A percentile compares a stretch with the other conserved stretches of the same genome.
phyloP scores from a whole-genome alignment of 768 basidiomycete genomes.

The Myochromella boudieri region DNA sequence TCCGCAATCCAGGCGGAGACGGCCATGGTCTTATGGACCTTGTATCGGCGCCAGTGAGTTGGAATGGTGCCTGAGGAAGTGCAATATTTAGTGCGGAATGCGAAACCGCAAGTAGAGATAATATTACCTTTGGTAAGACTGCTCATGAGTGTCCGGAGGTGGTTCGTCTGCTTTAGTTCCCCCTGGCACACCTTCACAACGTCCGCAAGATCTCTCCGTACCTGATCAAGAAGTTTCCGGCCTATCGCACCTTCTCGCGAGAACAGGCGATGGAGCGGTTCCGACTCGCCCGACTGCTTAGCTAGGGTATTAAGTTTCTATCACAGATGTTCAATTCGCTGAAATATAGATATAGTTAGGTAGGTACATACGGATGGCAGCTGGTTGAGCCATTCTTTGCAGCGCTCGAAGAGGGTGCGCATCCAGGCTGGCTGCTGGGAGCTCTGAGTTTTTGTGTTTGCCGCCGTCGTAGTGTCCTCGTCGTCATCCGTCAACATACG shows the following conservation, averaged over 20 bases:
- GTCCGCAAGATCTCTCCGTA: constrained; percentile 78
- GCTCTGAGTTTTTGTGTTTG: constrained; percentile 61
- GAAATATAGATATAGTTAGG: constrained; percentile 11
- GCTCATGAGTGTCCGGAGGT: constrained; percentile 89
- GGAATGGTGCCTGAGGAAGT: constrained; percentile 75
- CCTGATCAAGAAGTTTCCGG: constrained; percentile 70
- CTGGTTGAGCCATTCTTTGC: constrained; percentile 77
- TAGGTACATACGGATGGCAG: constrained; percentile 65
- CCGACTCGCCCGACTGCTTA: constrained; percentile 69
- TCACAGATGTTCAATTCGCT: background rate
- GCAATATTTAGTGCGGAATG: background rate
- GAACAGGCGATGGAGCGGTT: constrained; percentile 89
- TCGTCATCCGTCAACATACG: constrained; percentile 85
- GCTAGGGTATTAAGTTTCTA: constrained; percentile 66
- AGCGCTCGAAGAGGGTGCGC: constrained; percentile 78
- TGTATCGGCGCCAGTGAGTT: constrained; percentile 85
- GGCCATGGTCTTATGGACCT: constrained; percentile 78
- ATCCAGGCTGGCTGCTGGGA: constrained; percentile 93
- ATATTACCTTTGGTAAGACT: constrained; percentile 80
- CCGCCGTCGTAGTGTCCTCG: constrained; percentile 53
- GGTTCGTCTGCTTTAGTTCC: constrained; percentile 92
- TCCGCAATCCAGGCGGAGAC: constrained; percentile 87
- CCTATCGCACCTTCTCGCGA: constrained; percentile 85
- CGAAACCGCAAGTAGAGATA: background rate
- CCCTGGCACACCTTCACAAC: constrained; percentile 86